Percentiles rank a stretch among this genome's conserved stretches.
These are phyloP conservation scores for Aspergillus tubingensis DNA, from an alignment of 2,329 filamentous ascomycete genomes.

Conservation along the genomic window DNA sequence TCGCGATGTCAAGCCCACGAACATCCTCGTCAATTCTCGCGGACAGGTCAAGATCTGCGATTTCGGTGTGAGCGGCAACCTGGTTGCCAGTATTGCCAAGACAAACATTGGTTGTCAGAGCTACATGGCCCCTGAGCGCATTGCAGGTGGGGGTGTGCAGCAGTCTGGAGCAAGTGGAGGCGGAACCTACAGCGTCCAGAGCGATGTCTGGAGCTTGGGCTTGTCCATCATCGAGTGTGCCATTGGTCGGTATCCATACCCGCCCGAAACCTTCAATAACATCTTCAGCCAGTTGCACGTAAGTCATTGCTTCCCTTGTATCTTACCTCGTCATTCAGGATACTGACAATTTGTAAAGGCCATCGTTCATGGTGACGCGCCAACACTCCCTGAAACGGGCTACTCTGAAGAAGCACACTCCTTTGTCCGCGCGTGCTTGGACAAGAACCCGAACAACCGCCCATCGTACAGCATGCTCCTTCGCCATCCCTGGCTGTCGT, in stretches of 20 bases:
- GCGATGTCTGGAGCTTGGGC: constrained; percentile 95
- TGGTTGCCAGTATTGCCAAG: constrained; percentile 96
- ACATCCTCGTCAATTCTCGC: constrained; percentile 85
- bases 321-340: not conserved
- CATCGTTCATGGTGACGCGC: constrained; percentile 96
- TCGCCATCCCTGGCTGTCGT: constrained; percentile 82
- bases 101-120: constrained; percentile 99
- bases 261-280: constrained; percentile 94
- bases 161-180: constrained; percentile 68
- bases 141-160: constrained; percentile 80
- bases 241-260: constrained; percentile 91
- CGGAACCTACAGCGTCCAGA: constrained; percentile 95
- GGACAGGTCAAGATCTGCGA: constrained; percentile 98
- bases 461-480: constrained; percentile 91
- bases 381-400: constrained; percentile 74
- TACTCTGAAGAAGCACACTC: constrained; percentile 80
- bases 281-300: constrained; percentile 97
- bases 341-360: constrained; percentile 59
- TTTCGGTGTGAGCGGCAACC: constrained; percentile 93
- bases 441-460: constrained; percentile 89
- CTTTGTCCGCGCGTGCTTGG: constrained; percentile 85
- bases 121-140: constrained; percentile 97
- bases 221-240: constrained; percentile 95
- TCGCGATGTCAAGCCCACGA: constrained; percentile 98
- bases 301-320: constrained; percentile 51